phyloP scores from a whole-genome alignment of 2,329 filamentous ascomycete species.

The Neocucurbitaria cava region DNA sequence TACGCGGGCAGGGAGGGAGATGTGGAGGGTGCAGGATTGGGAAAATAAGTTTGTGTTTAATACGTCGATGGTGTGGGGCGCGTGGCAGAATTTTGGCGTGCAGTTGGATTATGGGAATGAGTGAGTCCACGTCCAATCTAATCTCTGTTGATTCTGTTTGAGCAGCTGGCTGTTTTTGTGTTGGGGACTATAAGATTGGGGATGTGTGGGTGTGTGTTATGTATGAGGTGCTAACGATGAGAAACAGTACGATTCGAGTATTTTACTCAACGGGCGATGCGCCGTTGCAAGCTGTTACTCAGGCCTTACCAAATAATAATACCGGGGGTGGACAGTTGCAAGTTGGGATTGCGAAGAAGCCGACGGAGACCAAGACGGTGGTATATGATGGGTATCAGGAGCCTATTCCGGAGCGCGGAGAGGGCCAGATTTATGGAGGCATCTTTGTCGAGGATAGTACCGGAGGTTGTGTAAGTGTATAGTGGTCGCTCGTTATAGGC shows the following conservation, averaged over 20 bases:
- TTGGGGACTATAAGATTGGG: no score
- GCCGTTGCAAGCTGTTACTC: slow-evolving; percentile 21
- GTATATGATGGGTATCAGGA: slow-evolving; percentile 39
- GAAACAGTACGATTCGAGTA: slow-evolving; percentile 35
- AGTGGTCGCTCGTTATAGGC: no score
- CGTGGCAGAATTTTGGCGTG: slow-evolving; percentile 40
- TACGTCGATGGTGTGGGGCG: slow-evolving; percentile 12
- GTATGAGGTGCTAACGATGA: no score
- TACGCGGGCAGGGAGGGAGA: slow-evolving; percentile 22
- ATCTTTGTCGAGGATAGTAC: slow-evolving; percentile 40
- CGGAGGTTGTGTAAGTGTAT: slow-evolving; percentile 28
- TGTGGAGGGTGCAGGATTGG: slow-evolving; percentile 28
- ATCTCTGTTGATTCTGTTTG: background rate
- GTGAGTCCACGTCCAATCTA: slow-evolving; percentile 24
- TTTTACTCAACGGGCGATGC: slow-evolving; percentile 28
- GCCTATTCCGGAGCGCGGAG: slow-evolving; percentile 15
- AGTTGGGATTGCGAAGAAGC: slow-evolving; percentile 39
- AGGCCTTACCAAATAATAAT: slow-evolving; percentile 26
- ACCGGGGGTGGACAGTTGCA: slow-evolving; percentile 36
- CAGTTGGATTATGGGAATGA: slow-evolving; percentile 27
- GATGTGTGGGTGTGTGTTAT: no score
- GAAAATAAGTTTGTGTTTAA: slow-evolving; percentile 29
- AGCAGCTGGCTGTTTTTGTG: no score
- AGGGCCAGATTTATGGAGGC: slow-evolving; percentile 41
- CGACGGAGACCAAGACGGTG: slow-evolving; percentile 34